phyloP scores from a whole-genome alignment of 1,139 yeast species.

The Yamadazyma blattariae region DNA sequence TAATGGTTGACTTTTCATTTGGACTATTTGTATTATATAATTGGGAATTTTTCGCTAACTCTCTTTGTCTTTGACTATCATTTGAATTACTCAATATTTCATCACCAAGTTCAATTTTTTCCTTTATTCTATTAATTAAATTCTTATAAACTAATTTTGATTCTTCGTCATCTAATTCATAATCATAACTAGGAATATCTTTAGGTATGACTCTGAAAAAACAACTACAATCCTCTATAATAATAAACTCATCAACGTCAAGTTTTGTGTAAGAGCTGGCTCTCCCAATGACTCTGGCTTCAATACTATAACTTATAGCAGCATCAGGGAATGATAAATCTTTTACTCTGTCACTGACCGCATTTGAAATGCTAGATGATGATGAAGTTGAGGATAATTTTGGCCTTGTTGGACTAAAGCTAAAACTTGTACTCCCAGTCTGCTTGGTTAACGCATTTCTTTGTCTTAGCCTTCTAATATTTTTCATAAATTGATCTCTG shows the following conservation, averaged over 20 bases:
- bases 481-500: slow-evolving; percentile 16
- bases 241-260: slow-evolving; percentile 34
- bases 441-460: slow-evolving; percentile 4
- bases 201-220: slow-evolving; percentile 27
- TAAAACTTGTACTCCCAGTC: slow-evolving; percentile 9
- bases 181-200: slow-evolving; percentile 10
- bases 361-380: slow-evolving; percentile 10
- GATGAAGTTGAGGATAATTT: slow-evolving; percentile 17
- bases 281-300: slow-evolving; percentile 41
- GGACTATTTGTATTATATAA: slow-evolving; percentile 8
- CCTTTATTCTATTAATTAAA: slow-evolving; percentile 26
- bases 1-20: too few relatives aligned
- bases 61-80: slow-evolving; percentile 8
- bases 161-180: slow-evolving; percentile 16
- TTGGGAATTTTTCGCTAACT: slow-evolving; percentile 18
- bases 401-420: slow-evolving; percentile 7
- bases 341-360: slow-evolving; percentile 16
- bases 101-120: slow-evolving; percentile 27
- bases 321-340: slow-evolving; percentile 43
- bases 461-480: slow-evolving; percentile 12
- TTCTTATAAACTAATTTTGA: slow-evolving; percentile 28
- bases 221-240: slow-evolving; percentile 34
- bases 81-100: slow-evolving; percentile 14
- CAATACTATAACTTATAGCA: slow-evolving; percentile 36
- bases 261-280: slow-evolving; percentile 30